phyloP scores from a whole-genome alignment of 768 basidiomycete species.

The Tylopilus vinaceipallidus region DNA sequence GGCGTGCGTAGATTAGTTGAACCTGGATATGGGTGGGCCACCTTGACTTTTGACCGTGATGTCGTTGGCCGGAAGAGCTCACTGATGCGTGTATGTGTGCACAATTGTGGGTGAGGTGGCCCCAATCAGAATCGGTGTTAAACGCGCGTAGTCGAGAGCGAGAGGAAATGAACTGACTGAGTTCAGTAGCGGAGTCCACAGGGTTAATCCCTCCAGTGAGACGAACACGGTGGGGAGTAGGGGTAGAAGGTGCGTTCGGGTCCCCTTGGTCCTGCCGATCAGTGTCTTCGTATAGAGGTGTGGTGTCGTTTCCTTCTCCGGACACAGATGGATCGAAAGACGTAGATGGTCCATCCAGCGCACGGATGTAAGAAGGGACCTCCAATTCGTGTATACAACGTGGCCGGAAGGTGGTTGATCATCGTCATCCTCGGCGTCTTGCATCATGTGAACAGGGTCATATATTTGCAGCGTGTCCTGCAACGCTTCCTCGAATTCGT shows the following conservation, averaged over 20 bases:
- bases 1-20: not conserved
- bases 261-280: slow-evolving; percentile 12
- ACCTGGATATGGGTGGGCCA: not conserved
- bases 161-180: slow-evolving; percentile 47
- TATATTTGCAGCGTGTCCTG: slow-evolving; percentile 19
- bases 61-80: not conserved
- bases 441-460: slow-evolving; percentile 26
- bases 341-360: slow-evolving; percentile 8
- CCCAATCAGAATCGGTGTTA: not conserved
- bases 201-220: slow-evolving; percentile 52
- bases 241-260: slow-evolving; percentile 18
- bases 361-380: slow-evolving; percentile 31
- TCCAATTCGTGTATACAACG: slow-evolving; percentile 58
- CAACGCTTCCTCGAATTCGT: slow-evolving; percentile 10
- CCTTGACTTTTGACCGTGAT: not conserved
- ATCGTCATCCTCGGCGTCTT: slow-evolving; percentile 31
- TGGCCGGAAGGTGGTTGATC: slow-evolving; percentile 30
- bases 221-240: slow-evolving; percentile 37
- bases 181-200: slow-evolving; percentile 52
- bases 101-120: not conserved
- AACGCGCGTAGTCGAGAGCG: slow-evolving; percentile 4
- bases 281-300: not conserved
- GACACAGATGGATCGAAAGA: slow-evolving; percentile 3
- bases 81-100: not conserved
- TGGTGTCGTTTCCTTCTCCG: not conserved